Evolutionary conservation across 805 yeast species (phyloP).

Genomic region (Suhomyces vadensis): DNA sequence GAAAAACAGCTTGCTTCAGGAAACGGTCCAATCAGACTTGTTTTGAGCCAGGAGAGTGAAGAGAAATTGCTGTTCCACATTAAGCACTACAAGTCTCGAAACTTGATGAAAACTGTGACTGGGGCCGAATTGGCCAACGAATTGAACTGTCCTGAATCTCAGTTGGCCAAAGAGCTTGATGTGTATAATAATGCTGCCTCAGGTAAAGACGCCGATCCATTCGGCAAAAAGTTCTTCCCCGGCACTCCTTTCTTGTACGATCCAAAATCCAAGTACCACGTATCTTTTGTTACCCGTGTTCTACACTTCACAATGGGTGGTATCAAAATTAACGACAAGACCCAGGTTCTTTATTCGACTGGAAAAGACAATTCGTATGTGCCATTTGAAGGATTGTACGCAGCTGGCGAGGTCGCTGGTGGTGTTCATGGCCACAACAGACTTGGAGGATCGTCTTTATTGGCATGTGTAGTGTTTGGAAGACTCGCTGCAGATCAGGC

Average conservation of each 20-base stretch:
- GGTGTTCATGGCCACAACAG: constrained; percentile 49
- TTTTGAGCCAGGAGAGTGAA: constrained; percentile 50
- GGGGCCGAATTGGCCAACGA: constrained; percentile 47
- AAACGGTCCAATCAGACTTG: constrained; percentile 50
- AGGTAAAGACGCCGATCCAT: constrained; percentile 40
- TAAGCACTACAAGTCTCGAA: constrained; percentile 56
- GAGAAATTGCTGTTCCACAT: constrained; percentile 49
- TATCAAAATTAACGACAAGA: constrained; percentile 50
- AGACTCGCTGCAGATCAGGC: constrained; percentile 46
- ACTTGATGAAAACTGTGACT: constrained; percentile 50
- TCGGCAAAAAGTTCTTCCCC: constrained; percentile 51
- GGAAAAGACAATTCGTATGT: constrained; percentile 19
- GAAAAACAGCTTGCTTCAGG: constrained; percentile 41
- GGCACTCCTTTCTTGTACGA: constrained; percentile 44
- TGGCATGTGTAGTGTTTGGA: constrained; percentile 49
- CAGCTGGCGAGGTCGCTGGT: constrained; percentile 49
- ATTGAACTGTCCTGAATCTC: constrained; percentile 32
- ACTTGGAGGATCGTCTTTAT: constrained; percentile 44
- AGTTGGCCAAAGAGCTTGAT: constrained; percentile 34
- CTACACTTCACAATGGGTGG: constrained; percentile 76
- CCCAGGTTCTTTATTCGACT: constrained; percentile 37
- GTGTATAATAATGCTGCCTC: constrained; percentile 44
- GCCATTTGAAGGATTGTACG: constrained; percentile 39
- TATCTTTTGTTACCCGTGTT: constrained; percentile 55
- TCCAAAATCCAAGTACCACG: constrained; percentile 43